These are phyloP conservation scores for Saccharomycopsis fodiens DNA, from an alignment of 805 yeast genomes.

Conservation along the genomic window DNA sequence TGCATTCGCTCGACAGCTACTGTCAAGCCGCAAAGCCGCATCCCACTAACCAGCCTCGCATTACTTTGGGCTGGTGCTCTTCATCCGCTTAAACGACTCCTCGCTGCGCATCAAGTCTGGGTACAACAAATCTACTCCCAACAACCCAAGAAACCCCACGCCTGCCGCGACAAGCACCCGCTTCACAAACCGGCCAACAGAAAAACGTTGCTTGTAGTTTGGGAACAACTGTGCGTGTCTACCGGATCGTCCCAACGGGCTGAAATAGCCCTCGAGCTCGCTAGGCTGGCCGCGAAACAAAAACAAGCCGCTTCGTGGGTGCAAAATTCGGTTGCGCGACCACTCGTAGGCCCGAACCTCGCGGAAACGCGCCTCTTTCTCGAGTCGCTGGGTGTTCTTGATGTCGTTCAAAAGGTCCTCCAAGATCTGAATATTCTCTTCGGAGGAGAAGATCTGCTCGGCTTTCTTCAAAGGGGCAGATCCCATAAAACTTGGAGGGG, in stretches of 20 bases:
- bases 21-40: no score
- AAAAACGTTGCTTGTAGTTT: not conserved
- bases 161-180: slow-evolving; percentile 5
- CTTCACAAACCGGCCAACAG: not conserved
- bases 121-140: slow-evolving; percentile 7
- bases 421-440: slow-evolving; percentile 17
- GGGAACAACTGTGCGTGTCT: slow-evolving; percentile 1
- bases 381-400: slow-evolving; percentile 9
- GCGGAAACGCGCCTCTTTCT: slow-evolving; percentile 11
- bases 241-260: not conserved
- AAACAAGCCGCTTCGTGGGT: slow-evolving; percentile 11
- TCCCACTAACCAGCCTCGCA: not conserved
- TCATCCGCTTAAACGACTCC: not conserved
- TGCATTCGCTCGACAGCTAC: not conserved
- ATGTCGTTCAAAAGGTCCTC: slow-evolving; percentile 16
- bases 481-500: not conserved
- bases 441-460: slow-evolving; percentile 10
- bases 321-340: slow-evolving; percentile 17
- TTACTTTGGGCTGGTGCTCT: not conserved
- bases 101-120: slow-evolving; percentile 12
- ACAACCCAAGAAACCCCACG: slow-evolving; percentile 11
- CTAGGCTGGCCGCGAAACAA: not conserved
- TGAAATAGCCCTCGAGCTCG: slow-evolving; percentile 6
- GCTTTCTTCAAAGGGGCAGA: not conserved
- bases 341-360: slow-evolving; percentile 19